Base-by-base conservation (phyloP, 164 flowering plant genomes). In the Warburgia ugandensis region DNA sequence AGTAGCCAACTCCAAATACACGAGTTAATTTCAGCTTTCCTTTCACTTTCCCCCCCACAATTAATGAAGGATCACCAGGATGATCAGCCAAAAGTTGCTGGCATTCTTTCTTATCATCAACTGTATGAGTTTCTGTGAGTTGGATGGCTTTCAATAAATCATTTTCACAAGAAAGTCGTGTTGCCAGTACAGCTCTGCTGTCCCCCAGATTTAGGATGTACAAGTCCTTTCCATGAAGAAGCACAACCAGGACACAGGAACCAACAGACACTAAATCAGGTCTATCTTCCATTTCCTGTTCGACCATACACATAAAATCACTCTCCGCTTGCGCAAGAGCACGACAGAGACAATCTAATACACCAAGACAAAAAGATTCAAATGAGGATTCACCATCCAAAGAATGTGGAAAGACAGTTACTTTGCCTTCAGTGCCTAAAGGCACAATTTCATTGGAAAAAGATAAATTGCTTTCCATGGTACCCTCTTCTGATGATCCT, bases 231-330 rank as follows among this genome's bases (percentile, higher is more conserved):
- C 58, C 69, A 51, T 66, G 65, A 56, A 66, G 69, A 41, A 60
- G 65, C 17, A 60, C 65, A 54, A 52, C 44, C 13, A 66, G 50
- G 21, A 66, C 69, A 51, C 69, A 66, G 1, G 69, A 60, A n/a
- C 69, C 69, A 20, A 66, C 69, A 66, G 53, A 66, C 14, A 66
- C 69, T 22, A 66, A 60, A 38, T 66, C 69, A 33, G 69, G 69
- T 11, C 69, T 61, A 27, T 60, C 65, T 45, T 60, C 69, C 69
- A 66, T 66, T 52, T 66, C 69, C 29, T 66, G 69, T 41, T 66
- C 62, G 46, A 66, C 65, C 69, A 66, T 66, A 35, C 40, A 41
- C 65, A 56, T 39, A 29, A 66, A 66, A 60, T 66, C 65, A 52
- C 38, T 60, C 58, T 66, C 69, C 29, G 69, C 69, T 56, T 66